Evolutionary conservation across 352 stramenopile genomes (phyloP).

Genomic region (Globisporangium spiculum): DNA sequence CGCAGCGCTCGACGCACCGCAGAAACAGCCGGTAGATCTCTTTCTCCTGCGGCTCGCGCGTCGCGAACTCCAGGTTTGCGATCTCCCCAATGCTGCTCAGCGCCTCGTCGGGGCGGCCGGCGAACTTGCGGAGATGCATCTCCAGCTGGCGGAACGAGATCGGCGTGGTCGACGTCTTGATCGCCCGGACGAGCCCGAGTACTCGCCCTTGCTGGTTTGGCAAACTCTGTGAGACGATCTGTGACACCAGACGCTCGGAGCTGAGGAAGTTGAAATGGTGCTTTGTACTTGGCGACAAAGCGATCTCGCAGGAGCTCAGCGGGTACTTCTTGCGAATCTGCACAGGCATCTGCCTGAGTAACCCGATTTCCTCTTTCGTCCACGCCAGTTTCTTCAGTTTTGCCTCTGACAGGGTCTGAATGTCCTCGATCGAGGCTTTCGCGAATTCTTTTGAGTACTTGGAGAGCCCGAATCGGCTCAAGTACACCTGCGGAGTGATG

Average conservation of each 20-base stretch:
- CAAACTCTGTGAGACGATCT: conserved; percentile 57
- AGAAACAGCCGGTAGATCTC: conserved; percentile 39
- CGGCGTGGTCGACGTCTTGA: conserved; percentile 48
- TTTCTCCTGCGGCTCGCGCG: conserved; percentile 44
- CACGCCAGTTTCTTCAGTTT: conserved; percentile 47
- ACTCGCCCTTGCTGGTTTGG: conserved; percentile 74
- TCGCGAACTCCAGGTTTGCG: conserved; percentile 42
- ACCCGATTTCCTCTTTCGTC: conserved; percentile 54
- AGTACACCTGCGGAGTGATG: conserved; percentile 47
- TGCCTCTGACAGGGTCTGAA: conserved; percentile 28
- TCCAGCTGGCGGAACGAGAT: conserved; percentile 76
- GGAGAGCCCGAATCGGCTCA: conserved; percentile 56
- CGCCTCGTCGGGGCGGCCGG: conserved; percentile 64
- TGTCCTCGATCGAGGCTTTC: conserved; percentile 29
- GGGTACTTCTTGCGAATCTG: conserved; percentile 29
- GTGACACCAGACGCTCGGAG: conserved; percentile 40
- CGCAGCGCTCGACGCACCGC: conserved; percentile 44
- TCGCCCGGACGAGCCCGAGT: conserved; percentile 42
- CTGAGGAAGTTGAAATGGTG: conserved; percentile 65
- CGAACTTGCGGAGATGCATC: conserved; percentile 68
- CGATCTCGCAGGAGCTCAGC: conserved; percentile 25
- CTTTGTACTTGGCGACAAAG: conserved; percentile 32
- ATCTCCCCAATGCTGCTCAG: conserved; percentile 54
- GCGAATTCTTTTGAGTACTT: conserved; percentile 42
- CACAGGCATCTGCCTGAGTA: conserved; percentile 31